Evolutionary conservation across 2,329 filamentous ascomycete genomes (phyloP).

Genomic region (Spiromastix sp.): DNA sequence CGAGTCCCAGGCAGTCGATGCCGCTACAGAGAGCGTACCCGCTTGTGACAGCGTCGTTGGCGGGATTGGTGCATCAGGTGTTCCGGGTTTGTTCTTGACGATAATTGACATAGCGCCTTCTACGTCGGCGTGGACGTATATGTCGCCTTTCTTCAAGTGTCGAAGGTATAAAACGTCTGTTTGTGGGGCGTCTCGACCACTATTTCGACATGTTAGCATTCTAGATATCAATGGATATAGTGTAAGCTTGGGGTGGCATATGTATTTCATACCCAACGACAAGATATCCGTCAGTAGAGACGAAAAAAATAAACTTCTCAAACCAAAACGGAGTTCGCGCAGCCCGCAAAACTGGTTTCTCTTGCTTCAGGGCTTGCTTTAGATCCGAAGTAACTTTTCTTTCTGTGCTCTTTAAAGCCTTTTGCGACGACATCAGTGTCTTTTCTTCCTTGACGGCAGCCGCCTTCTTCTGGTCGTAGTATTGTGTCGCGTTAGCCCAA

Average conservation of each 20-base stretch:
- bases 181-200: constrained; percentile 76
- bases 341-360: constrained; percentile 76
- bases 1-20: constrained; percentile 87
- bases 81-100: constrained; percentile 75
- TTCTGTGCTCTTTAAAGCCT: constrained; percentile 80
- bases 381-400: constrained; percentile 78
- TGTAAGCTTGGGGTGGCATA: neutral
- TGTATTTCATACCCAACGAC: constrained; percentile 55
- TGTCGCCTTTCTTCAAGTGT: constrained; percentile 77
- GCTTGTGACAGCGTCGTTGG: constrained; percentile 87
- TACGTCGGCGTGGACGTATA: constrained; percentile 86
- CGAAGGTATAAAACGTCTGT: constrained; percentile 84
- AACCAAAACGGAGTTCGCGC: constrained; percentile 87
- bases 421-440: constrained; percentile 68
- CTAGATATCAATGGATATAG: neutral
- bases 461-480: constrained; percentile 78
- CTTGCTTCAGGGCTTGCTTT: constrained; percentile 79
- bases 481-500: constrained; percentile 82
- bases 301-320: constrained; percentile 92
- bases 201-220: constrained; percentile 12
- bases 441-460: constrained; percentile 82
- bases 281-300: constrained; percentile 90
- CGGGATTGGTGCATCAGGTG: constrained; percentile 74
- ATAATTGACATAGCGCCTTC: constrained; percentile 75
- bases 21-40: constrained; percentile 71